Percentiles rank a stretch among this genome's conserved stretches.
Evolutionary conservation across 2,329 filamentous ascomycete genomes (phyloP).

Genomic region (Epichloe glyceriae): DNA sequence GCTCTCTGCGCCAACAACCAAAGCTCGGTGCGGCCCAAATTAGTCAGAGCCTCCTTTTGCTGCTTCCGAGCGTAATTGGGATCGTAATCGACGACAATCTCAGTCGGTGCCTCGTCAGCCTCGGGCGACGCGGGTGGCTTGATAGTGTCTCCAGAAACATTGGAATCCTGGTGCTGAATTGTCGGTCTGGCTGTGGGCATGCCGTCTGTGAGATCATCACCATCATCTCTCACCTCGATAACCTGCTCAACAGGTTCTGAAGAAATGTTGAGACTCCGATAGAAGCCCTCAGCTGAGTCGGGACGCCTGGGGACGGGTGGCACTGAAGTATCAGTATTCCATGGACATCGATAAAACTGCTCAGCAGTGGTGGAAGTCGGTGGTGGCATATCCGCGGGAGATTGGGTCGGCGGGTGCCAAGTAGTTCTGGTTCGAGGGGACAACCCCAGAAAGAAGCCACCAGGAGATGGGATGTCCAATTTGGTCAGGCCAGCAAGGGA

Average conservation of each 20-base stretch:
- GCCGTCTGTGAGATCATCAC: conserved; percentile 39
- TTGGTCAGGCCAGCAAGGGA: conserved; percentile 62
- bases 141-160: conserved; percentile 18
- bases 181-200: conserved; percentile 52
- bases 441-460: conserved; percentile 81
- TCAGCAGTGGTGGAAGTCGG: conserved; percentile 88
- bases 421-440: conserved; percentile 64
- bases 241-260: conserved; percentile 51
- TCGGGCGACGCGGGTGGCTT: conserved; percentile 17
- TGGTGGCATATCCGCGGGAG: conserved; percentile 40
- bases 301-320: conserved; percentile 23
- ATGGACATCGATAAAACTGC: conserved; percentile 79
- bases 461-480: conserved; percentile 81
- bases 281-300: conserved; percentile 26
- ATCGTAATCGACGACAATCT: conserved; percentile 60
- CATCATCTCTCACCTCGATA: conserved; percentile 37
- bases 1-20: conserved; percentile 77
- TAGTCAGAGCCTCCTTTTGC: conserved; percentile 54
- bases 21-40: conserved; percentile 69
- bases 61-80: conserved; percentile 64
- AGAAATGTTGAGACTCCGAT: conserved; percentile 23
- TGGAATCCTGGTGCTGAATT: conserved; percentile 19
- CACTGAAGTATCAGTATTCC: conserved; percentile 37
- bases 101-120: conserved; percentile 45
- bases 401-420: conserved; percentile 54